A percentile compares a stretch with the other conserved stretches of the same genome.
Conservation (phyloP, 257 asterid species). For the Datura wrightii region DNA sequence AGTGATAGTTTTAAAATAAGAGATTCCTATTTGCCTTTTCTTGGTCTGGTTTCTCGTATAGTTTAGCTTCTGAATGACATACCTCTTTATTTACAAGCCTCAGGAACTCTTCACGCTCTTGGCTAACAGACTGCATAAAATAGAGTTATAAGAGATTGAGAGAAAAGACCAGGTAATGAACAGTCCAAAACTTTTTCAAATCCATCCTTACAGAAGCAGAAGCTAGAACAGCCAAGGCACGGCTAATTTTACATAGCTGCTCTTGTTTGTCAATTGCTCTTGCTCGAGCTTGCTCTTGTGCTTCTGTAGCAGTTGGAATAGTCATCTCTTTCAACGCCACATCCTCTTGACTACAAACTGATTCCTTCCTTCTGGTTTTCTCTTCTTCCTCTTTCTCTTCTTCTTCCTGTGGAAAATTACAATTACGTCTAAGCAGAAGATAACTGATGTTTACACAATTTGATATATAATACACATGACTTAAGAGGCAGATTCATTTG, state of each 20-base stretch:
- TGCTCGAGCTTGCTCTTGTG: conserved; percentile 77
- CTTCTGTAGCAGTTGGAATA: conserved; percentile 67
- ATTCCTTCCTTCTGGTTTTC: conserved; percentile 53
- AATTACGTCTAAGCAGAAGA: conserved; percentile 24
- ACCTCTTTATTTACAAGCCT: conserved; percentile 94
- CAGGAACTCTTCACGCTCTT: conserved; percentile 84
- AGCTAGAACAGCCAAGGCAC: conserved; percentile 87
- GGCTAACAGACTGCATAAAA: conserved; percentile 78
- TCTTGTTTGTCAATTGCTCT: conserved; percentile 77
- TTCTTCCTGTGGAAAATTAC: conserved; percentile 60
- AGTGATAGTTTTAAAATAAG: not conserved
- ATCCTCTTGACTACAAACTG: conserved; percentile 54
- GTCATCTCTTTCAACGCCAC: conserved; percentile 76
- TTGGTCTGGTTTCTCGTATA: conserved; percentile 24
- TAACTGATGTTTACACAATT: conserved; percentile 1
- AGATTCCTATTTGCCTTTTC: not conserved
- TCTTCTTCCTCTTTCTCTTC: conserved; percentile 67
- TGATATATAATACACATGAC: not conserved
- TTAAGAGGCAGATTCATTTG: not conserved
- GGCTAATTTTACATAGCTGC: conserved; percentile 87
- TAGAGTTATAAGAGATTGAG: conserved; percentile 32
- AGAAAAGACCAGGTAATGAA: not conserved
- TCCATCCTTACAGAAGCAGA: conserved; percentile 77
- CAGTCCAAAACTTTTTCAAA: not conserved
- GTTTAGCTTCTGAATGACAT: conserved; percentile 30